Conservation (phyloP, 192 early-diverging fungal species). For the Blastocladiella britannica region DNA sequence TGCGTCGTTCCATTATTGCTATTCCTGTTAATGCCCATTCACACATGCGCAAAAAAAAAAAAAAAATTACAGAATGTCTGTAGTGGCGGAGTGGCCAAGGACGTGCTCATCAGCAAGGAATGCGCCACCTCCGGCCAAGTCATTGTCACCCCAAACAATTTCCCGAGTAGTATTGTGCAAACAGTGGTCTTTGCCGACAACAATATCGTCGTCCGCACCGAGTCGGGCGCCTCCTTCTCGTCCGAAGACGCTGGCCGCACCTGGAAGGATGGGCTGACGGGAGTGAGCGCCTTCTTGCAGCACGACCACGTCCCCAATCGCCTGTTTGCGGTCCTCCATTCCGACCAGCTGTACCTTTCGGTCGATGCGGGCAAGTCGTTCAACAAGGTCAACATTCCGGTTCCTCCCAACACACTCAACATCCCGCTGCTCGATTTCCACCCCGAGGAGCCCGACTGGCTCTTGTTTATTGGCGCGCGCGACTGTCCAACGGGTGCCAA, state of each 20-base stretch:
- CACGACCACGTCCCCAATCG: constrained; percentile 48
- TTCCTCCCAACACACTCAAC: constrained; percentile 39
- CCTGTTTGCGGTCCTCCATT: constrained; percentile 38
- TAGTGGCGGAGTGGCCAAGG: constrained; percentile 26
- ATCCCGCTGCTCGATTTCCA: constrained; percentile 71
- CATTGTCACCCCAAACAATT: neutral
- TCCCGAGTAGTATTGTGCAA: neutral
- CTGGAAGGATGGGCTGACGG: constrained; percentile 37
- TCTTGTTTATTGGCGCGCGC: constrained; percentile 53
- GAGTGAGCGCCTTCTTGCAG: constrained; percentile 30
- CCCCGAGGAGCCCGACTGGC: constrained; percentile 66
- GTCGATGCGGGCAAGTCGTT: constrained; percentile 36
- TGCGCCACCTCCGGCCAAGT: neutral
- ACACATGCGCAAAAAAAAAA: constrained; percentile 11
- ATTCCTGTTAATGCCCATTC: too few species aligned
- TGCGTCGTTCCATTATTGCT: too few species aligned
- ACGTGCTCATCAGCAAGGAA: constrained; percentile 40
- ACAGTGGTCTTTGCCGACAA: constrained; percentile 10
- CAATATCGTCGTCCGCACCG: constrained; percentile 36
- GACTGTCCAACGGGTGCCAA: constrained; percentile 10
- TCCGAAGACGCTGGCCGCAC: constrained; percentile 51
- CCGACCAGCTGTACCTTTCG: constrained; percentile 23
- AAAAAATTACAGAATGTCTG: constrained; percentile 8
- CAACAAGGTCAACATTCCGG: constrained; percentile 24
- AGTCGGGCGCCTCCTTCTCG: constrained; percentile 37